Evolutionary conservation across 306 rosid species (phyloP), one percentile per base, ranked within the genome.

Genomic region (Morella rubra): DNA sequence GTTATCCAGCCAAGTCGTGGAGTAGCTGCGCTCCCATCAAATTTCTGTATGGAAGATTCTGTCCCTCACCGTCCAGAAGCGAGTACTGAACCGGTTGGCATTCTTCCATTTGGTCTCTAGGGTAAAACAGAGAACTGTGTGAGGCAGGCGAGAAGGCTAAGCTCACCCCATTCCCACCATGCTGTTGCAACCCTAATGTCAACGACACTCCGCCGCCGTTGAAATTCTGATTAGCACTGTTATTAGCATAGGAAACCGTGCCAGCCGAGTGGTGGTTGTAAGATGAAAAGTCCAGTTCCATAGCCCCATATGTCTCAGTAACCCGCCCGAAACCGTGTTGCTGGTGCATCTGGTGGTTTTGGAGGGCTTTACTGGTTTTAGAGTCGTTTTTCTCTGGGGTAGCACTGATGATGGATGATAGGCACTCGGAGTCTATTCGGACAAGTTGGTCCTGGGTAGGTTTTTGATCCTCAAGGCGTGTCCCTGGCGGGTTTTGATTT

Each of bases 171-270:
- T 44, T 85, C 11, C 85, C 90, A 7, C 86, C 96, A 40, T 93
- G 95, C n/a, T 91, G 98, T 22, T 93, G 94, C 78, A 93, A 82
- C 87, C 98, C 98, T 81, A 93, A 77, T 7, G 98, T 93, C 88
- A 93, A 81, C 18, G 96, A 93, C 80, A 93, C 96, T 0, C 92
- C 85, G 3, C 82, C 80, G 0, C 81, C 77, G 27, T 80, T 84
- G 51, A 84, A 85, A 19, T 78, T 56, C 69, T 77, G 85, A 53
- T 84, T 80, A 54, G 44, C 44, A 51, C 10, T 67, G 41, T 77
- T 73, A 66, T 76, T 78, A 18, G 41, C 20, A 53, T 45, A 86
- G 6, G 83, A 69, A 62, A 86, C 81, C 41, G 82, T 55, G 4
- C 84, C 78, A 1, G 79, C 61, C 0, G 89, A 56, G 18, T 82